Base-by-base conservation (phyloP, 768 basidiomycete species). In the Gymnopilus dilepis region DNA sequence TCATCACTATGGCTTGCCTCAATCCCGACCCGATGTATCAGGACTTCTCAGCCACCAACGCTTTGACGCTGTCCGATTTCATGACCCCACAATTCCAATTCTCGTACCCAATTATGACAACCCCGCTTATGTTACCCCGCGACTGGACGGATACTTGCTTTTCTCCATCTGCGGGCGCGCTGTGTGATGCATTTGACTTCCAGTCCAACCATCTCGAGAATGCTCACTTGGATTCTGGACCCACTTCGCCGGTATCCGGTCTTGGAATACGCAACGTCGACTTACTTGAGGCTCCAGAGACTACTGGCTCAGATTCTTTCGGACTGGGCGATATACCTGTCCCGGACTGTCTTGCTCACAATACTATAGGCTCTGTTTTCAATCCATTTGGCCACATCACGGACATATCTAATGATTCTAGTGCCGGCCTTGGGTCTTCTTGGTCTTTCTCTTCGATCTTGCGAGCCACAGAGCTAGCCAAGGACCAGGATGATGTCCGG, bases 151-250 rank as follows among this genome's bases (percentile, higher is more conserved):
- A 64, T 19, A 56, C 56, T 17, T 58, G 61, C 40, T 51, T 59
- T 52, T 52, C 58, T 55, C 43, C 61, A 58, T 61, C 59, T 24
- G 59, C 60, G 22, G 58, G 62, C 34, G 17, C 66, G 54, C 64
- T 58, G 52, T 51, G 64, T 33, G 69, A 69, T 42, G 54, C 58
- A 38, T 67, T 70, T 47, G 75, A 78, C 30, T 77, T 76, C 59
- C 77, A 78, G 60, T 77, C 79, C 37, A 80, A 78, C 60, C 67
- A 77, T 67, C 60, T 69, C 47, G 66, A 72, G 45, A 53, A 53
- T 21, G 50, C 59, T 58, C 45, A 38, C 40, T 47, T 58, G 28
- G 43, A 63, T n/a, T 47, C 60, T 40, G 51, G 34, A 45, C 47
- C 62, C 26, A 59, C 61, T 13, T 62, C 62, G 17, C 56, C 70